Base-by-base conservation (phyloP, 2,329 filamentous ascomycete genomes). In the Nemania sp. region DNA sequence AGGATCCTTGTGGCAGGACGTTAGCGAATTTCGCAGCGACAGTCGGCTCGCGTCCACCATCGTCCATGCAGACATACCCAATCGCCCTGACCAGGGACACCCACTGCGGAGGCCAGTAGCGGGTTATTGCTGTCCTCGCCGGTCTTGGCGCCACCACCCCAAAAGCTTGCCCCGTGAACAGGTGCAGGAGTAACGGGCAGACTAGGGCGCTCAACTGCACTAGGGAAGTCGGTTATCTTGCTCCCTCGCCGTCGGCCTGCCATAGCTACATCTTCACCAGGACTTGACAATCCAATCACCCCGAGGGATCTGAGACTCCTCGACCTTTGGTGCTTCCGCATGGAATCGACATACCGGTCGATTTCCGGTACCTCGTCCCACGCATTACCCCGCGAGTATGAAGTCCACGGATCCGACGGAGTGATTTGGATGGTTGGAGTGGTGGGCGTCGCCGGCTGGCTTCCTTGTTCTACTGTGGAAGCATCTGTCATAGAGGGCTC, bases 281-380 rank as follows among this genome's bases (percentile, higher is more conserved):
- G 57, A 52, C 64, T 63, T 12, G 67, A 68, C 51, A 72, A 46
- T 35, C 48, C 64, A 40, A 73, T 65, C 21, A 59, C 63, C 47
- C 69, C 70, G 29, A 69, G 68, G 50, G 65, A 69, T 61, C 74
- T 73, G 49, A 71, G 68, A 62, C 72, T 76, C 45, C 65, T 70
- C 42, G 71, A 68, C 47, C 79, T 77, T 51, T 76, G 78, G 71
- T 85, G 82, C 73, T 88, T 87, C 68, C 90, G 87, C 57, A 96
- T 80, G 54, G 86, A 83, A 65, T 91, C 90, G 56, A 98, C 90
- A 73, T 97, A 99, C 65, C 86, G 85, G 70, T 91, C 88, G 69
- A 99, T 99, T 66, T 91, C 90, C 12, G 91, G 90, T 54, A 96
- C 85, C 54, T 91, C 90, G 70, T 99, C 95, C 95, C 95, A 99